A percentile compares a stretch with the other conserved stretches of the same genome.
Evolutionary conservation across 768 basidiomycete genomes (phyloP).

Genomic region (Xerocomellus intermedius): DNA sequence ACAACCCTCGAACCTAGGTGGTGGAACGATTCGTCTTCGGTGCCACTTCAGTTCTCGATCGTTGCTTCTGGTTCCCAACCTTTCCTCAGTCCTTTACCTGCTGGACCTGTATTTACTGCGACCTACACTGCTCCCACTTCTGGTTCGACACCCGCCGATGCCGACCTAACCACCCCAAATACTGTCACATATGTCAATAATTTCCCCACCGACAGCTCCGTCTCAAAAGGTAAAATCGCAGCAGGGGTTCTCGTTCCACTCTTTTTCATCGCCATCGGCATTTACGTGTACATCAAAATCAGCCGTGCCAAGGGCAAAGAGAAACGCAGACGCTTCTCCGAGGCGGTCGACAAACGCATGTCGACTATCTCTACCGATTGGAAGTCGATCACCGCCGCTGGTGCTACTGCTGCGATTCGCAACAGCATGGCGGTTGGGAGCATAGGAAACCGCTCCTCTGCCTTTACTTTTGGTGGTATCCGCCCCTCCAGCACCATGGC

Average conservation of each 20-base stretch:
- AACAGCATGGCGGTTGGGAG: conserved; percentile 54
- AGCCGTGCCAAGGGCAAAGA: conserved; percentile 49
- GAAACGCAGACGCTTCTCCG: conserved; percentile 58
- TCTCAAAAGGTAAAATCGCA: conserved; percentile 58
- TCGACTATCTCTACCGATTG: conserved; percentile 76
- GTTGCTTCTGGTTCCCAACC: conserved; percentile 47
- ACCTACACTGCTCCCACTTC: conserved; percentile 49
- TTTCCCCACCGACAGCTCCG: conserved; percentile 35
- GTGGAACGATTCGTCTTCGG: conserved; percentile 60
- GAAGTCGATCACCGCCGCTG: conserved; percentile 68
- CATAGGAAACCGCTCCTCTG: conserved; percentile 40
- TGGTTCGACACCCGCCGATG: conserved; percentile 39
- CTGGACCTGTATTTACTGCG: conserved; percentile 68
- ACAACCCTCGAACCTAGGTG: conserved; percentile 57
- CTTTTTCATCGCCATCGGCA: conserved; percentile 48
- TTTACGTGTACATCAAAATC: conserved; percentile 51
- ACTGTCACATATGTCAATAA: conserved; percentile 41
- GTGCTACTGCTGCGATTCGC: conserved; percentile 73
- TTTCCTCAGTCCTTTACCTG: conserved; percentile 53
- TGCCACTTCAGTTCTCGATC: conserved; percentile 59
- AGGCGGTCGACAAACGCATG: conserved; percentile 79
- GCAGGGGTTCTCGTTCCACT: conserved; percentile 64
- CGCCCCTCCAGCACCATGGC: conserved; percentile 46
- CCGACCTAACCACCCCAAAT: conserved; percentile 38
- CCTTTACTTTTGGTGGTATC: conserved; percentile 59